Evolutionary conservation across 2,329 filamentous ascomycete species (phyloP).

Genomic region (Zasmidium cellare): DNA sequence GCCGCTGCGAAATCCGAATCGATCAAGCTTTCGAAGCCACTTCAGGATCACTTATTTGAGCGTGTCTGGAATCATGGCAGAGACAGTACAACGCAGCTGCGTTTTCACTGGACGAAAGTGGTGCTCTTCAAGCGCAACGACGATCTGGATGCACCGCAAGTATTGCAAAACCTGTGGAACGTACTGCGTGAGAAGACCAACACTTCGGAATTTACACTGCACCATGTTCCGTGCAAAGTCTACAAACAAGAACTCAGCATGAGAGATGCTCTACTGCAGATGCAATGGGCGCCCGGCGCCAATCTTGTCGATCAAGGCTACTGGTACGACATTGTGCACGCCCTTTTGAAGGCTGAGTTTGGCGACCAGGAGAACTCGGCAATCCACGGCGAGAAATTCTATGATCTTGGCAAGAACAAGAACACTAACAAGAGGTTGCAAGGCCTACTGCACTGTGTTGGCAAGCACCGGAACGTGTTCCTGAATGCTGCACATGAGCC

Average conservation of each 20-base stretch:
- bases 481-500: not conserved
- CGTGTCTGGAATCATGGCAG: not conserved
- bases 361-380: not conserved
- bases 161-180: not conserved
- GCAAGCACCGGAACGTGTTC: not conserved
- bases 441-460: constrained; percentile 4
- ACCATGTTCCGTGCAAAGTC: constrained; percentile 2
- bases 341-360: constrained; percentile 10
- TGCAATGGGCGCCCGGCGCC: not conserved
- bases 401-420: constrained; percentile 3
- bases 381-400: constrained; percentile 10
- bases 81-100: not conserved
- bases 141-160: not conserved
- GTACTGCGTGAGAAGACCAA: not conserved
- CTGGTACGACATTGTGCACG: constrained; percentile 1
- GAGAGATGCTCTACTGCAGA: not conserved
- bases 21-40: not conserved
- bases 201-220: not conserved
- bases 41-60: not conserved
- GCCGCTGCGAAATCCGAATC: not conserved
- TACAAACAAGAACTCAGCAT: not conserved
- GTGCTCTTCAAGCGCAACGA: not conserved
- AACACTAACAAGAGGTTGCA: not conserved
- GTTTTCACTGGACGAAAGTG: not conserved
- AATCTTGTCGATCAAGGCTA: not conserved